Evolutionary conservation across 306 rosid genomes (phyloP), one percentile per base, ranked within the genome.

Genomic region (Neltuma alba): DNA sequence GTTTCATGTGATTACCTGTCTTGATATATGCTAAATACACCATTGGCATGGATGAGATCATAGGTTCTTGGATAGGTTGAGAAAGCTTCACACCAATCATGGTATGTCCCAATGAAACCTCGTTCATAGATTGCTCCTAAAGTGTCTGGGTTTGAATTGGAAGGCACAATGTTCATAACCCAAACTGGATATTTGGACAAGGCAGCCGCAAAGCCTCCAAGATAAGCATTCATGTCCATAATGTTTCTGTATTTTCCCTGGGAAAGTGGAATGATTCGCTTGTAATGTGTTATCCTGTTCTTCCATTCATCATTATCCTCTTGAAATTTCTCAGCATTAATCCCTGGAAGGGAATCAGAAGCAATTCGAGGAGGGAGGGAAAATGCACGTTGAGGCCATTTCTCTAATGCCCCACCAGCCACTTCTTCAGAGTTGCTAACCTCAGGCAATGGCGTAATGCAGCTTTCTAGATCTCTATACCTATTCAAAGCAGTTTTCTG

Each of bases 81-180:
- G 85, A 95, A 90, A 45, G 94, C 99, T 85, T 96, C 98, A 0
- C 98, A 96, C 98, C 99, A 90, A 40, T 96, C 93, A 63, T 93
- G 96, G 84, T 96, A 96, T 31, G 98, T 79, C 54, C 99, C 99
- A 21, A 93, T 96, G 25, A 96, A 57, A 6, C 99, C 99, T 27
- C 98, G 85, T 83, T 93, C 99, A 44, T 82, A 96, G n/a, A 96
- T 90, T 70, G 81, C 83, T 36, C 98, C 99, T 0, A 96, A 84
- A 25, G 96, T 95, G 55, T 95, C 96, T 41, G 68, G 89, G 52
- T 90, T 83, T 27, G 97, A 84, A 83, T 88, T 85, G 37, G 93
- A 84, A 1, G 96, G 97, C 52, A 93, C 90, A 62, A 91, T 92
- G 79, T 95, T 93, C 98, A 95, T 95, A 45, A 95, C 96, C 99